Evolutionary conservation across 2,329 filamentous ascomycete species (phyloP), one percentile per base, ranked within the genome.

Genomic region (Trichoderma asperellum): DNA sequence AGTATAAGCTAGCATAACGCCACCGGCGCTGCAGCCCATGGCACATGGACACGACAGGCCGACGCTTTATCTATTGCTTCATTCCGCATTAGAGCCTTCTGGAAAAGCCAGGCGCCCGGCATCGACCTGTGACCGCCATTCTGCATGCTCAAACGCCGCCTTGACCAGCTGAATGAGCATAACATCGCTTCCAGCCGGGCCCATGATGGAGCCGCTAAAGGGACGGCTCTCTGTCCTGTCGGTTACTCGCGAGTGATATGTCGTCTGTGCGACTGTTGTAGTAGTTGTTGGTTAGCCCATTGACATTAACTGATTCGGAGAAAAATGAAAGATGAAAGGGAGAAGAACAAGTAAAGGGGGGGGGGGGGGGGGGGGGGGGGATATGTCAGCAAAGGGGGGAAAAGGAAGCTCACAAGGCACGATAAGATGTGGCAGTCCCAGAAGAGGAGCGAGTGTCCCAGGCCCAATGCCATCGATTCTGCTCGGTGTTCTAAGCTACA

Each of bases 331-430:
- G 7, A 18, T 27, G 37, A 21, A 40, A 40, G 16, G 34, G 53
- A 69, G 61, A 32, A 47, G 16, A 43, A n/a, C 2, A 18, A 8
- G 18, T 10, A 7, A 43, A 43, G 40, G 40, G 37, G 32, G 2
- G 18, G 37, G 43, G 40, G 40, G 37, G 32, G 2, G 18, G 37
- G 43, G 58, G 21, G 14, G 8, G 32, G 12, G 14, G 14, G n/a
- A 18, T 18, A 32, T 8, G 35, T 35, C 53, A 12, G 47, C 21
- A 24, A 24, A 43, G 21, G 32, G 32, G 58, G 24, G 40, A 47
- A 21, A 27, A 53, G 64, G 7, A 27, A 37, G 76, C 80, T 75
- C 74, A 81, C 80, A 78, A 37, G 80, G 79, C 16, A 78, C 73
- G 7, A 77, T 71, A 6, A 81, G 71, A 34, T 79, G 72, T 1